Evolutionary conservation across 2,329 filamentous ascomycete genomes (phyloP).

Genomic region (Aureobasidium lini): DNA sequence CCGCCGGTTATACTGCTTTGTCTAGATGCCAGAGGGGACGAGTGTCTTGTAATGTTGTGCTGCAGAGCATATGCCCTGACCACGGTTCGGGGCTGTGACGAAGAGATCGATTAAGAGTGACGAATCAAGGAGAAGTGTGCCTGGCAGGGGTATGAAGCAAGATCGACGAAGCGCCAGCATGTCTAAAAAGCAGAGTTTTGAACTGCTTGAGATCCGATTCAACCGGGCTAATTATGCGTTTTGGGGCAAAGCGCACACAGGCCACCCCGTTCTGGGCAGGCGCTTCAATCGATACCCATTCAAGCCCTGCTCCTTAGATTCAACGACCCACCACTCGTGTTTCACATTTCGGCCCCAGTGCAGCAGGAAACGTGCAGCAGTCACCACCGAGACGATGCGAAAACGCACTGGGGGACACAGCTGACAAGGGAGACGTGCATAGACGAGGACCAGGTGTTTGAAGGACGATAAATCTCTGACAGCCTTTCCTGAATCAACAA

Average conservation of each 20-base stretch:
- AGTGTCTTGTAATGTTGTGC: background rate
- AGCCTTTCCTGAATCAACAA: background rate
- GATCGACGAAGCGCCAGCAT: slow-evolving; percentile 4
- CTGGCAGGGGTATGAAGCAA: slow-evolving; percentile 10
- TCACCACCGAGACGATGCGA: background rate
- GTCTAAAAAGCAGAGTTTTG: background rate
- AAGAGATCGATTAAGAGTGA: background rate
- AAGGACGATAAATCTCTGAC: slow-evolving; percentile 11
- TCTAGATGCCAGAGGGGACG: background rate
- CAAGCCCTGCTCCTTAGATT: background rate
- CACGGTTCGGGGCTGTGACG: background rate
- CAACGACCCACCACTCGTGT: background rate
- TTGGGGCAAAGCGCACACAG: too few relatives aligned
- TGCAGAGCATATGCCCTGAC: background rate
- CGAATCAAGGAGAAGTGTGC: background rate
- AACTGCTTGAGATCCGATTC: too few relatives aligned
- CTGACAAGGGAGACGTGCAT: slow-evolving; percentile 9
- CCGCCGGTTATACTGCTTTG: background rate
- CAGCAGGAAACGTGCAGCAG: slow-evolving; percentile 7
- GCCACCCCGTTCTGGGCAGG: background rate
- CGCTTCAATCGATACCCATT: background rate
- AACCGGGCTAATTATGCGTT: too few relatives aligned
- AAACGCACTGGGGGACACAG: slow-evolving; percentile 3
- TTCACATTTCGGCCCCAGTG: background rate
- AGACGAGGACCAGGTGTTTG: background rate